These are phyloP conservation scores for Leptographium procerum DNA, from an alignment of 2,329 filamentous ascomycete species.

Conservation along the genomic window DNA sequence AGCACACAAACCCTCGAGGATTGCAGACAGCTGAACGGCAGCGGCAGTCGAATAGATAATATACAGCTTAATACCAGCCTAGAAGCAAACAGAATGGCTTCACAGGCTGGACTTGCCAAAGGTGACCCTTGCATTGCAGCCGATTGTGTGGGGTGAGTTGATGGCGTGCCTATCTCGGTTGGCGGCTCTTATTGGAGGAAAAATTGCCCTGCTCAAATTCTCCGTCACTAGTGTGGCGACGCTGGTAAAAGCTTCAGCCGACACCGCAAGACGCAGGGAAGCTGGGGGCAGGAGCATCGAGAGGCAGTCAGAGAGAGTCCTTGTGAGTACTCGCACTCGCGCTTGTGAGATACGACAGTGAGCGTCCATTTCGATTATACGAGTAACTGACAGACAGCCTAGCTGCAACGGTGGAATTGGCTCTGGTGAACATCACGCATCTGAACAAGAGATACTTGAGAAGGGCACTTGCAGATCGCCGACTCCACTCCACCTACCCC, in stretches of 20 bases:
- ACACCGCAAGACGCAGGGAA: neutral
- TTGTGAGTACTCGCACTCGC: too few species aligned
- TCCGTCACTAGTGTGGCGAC: neutral
- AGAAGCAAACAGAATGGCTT: neutral
- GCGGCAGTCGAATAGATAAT: neutral
- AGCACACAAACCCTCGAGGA: neutral
- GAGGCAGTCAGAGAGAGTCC: neutral
- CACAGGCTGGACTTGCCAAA: neutral
- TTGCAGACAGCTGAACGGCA: neutral
- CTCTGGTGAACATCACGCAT: neutral
- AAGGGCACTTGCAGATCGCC: neutral
- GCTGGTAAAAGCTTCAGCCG: neutral
- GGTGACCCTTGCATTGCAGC: neutral
- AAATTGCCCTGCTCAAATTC: neutral
- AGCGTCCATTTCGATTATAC: too few species aligned
- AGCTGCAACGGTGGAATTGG: too few species aligned
- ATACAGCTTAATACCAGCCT: neutral
- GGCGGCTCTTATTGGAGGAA: constrained; percentile 6
- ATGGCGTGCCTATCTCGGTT: neutral
- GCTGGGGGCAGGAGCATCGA: neutral
- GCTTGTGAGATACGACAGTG: too few species aligned
- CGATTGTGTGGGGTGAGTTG: neutral
- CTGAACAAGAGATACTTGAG: too few species aligned
- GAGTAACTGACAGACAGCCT: too few species aligned
- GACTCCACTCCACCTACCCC: neutral